Evolutionary conservation across 352 stramenopile genomes (phyloP), one percentile per base, ranked within the genome.

Genomic region (Pythium plurisporium): DNA sequence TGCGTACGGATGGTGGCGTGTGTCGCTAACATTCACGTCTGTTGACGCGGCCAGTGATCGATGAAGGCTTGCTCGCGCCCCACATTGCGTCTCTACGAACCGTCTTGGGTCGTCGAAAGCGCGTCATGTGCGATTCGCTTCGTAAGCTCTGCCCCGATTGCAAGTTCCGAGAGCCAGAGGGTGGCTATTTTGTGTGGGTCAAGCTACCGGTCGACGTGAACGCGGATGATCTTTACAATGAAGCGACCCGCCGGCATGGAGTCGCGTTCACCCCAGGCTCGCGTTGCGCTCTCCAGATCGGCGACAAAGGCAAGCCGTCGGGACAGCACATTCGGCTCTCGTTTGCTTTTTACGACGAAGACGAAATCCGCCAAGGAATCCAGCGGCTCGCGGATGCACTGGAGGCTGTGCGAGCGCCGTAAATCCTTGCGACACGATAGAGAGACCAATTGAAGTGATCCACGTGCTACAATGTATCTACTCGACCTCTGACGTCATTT

Each of bases 121-220:
- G 42, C 9, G 48, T 69, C 23, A 71, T 91, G 67, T 87, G 76
- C 31, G 55, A 70, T 17, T 66, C 73, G 1, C 57, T 89, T 34
- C 71, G 51, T 5, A 42, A 72, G n/a, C 30, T 73, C 7, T 87
- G 75, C 14, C 67, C 71, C 5, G 44, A 70, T 10, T 70, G 74
- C 34, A 62, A 38, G 22, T 94, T 95, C 57, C 55, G 49, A 5
- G 73, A 89, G 44, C 82, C 84, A 5, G 63, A 67, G 10, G 87
- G 86, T 11, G 87, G 87, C 10, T 96, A 95, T 63, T 95, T 96
- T 45, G 69, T 96, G 33, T 91, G 82, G 75, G 51, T 93, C 14
- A 61, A 75, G n/a, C 65, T 95, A 15, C 81, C 79, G 0, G 51
- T 62, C 2, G 70, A 67, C 25, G 50, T 93, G 27, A 59, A 81